Evolutionary conservation across 768 basidiomycete species (phyloP), one percentile per base, ranked within the genome.

Genomic region (Megacollybia marginata): DNA sequence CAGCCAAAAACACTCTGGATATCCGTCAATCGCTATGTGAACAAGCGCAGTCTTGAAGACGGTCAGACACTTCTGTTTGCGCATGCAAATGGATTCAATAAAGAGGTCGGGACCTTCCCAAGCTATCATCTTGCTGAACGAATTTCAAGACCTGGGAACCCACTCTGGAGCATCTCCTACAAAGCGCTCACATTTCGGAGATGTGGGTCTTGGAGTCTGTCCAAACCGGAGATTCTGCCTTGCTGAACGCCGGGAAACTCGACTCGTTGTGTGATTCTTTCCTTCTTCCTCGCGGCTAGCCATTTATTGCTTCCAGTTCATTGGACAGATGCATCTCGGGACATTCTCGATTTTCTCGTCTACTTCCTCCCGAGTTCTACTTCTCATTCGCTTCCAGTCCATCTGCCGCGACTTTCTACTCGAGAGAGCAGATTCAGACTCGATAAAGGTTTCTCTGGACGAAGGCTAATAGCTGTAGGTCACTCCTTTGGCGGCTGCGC

Each of bases 21-120:
- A 47, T 82, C 77, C 45, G 60, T 82, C 31, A 89, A 92, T 58
- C 78, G 89, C 33, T 91, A 85, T 62, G 75, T 76, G 28, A 71
- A 70, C 56, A 65, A 62, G 42, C 68, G 60, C 47, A 34, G 15
- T 23, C 16, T 19, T 16, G 34, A 48, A 38, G 65, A 67, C 11
- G 79, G 85, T 0, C 47, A 88, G 11, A 93, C 90, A 0, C 63
- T 94, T 45, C 75, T 93, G 53, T 70, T 88, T 44, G 78, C 79
- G 4, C 92, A 93, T 62, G 90, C 89, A 2, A 94, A 89, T 63
- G 91, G 93, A 1, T 85, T 94, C 57, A 79, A 79, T 44, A 94
- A 93, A 62, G 91, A 94, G 80, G 88, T 82, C 49, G 23, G 23
- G 23, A 28, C n/a, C n/a, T 28, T 28, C 23, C 23, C 23, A 28